A percentile compares a stretch with the other conserved stretches of the same genome.
These are phyloP conservation scores for Dacryopinax primogenitus DNA, from an alignment of 768 basidiomycete species.

Conservation along the genomic window DNA sequence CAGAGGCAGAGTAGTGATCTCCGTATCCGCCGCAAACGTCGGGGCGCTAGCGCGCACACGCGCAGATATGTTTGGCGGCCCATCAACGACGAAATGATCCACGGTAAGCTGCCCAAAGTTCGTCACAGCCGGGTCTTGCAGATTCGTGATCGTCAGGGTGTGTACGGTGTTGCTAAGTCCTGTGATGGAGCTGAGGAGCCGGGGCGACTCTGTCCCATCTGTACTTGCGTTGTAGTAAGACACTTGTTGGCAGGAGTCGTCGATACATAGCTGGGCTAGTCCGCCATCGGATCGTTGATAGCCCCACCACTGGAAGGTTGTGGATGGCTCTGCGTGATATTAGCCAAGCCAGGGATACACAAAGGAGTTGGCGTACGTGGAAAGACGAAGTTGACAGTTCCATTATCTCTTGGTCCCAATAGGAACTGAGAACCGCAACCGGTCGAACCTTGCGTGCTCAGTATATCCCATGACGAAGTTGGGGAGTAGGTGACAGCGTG, in stretches of 20 bases:
- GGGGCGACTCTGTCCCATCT: constrained; percentile 8
- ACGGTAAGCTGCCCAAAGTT: constrained; percentile 11
- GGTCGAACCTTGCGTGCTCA: background rate
- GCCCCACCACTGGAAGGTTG: constrained; percentile 9
- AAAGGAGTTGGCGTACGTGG: background rate
- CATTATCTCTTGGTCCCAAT: background rate
- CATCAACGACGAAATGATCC: constrained; percentile 5
- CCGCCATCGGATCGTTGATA: constrained; percentile 11
- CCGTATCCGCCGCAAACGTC: background rate
- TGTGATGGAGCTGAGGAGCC: background rate
- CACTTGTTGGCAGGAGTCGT: background rate
- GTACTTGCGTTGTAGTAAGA: constrained; percentile 9
- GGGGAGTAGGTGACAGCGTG: background rate
- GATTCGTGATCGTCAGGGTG: constrained; percentile 10
- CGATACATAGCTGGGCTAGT: background rate
- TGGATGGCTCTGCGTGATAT: background rate
- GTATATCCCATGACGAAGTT: background rate
- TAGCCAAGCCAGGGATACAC: background rate
- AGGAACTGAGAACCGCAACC: constrained; percentile 9
- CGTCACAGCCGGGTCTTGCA: background rate
- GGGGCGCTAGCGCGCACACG: background rate
- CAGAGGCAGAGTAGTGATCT: background rate
- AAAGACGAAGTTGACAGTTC: constrained; percentile 3
- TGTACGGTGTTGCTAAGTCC: background rate
- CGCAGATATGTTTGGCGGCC: background rate